Base-by-base conservation (phyloP, 1,284 basidiomycete genomes). In the Trichosporon sp. region DNA sequence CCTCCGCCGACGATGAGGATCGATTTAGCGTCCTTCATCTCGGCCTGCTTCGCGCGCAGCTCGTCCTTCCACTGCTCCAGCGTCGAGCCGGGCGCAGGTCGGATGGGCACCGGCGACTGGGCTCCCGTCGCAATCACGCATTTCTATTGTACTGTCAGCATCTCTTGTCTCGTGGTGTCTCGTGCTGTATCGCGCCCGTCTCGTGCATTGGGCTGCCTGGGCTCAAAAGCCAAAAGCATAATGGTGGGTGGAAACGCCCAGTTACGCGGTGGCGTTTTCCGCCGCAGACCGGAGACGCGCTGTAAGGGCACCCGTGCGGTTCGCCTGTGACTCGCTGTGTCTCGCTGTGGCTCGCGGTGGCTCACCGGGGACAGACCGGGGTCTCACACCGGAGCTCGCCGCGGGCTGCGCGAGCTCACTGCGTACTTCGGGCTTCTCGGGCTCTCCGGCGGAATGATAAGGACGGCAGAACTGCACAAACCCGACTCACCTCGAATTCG, bases 1-100 rank as follows among this genome's bases (percentile, higher is more conserved):
- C 86, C 86, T 46, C 81, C 85, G 10, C 85, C 85, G 40, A 85
- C 75, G 21, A 85, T 74, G 10, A 86, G 77, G 19, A 86, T 70
- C 59, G 80, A 81, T 6, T 73, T 68, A 0, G 84, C 78, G 10
- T 35, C 54, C 38, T 65, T 48, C 35, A 74, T 69, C 37, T 71
- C 71, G 16, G 63, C 19, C 65, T 74, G 73, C 32, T 73, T 74
- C 38, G 74, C 74, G 31, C 68, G 65, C 54, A 84, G 74, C 4
- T 67, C 59, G 21, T 72, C 63, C 32, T 76, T 71, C 68, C 73
- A 78, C 11, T 77, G 77, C 10, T 69, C 74, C 12, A 76, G 68
- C 1, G 74, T 75, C 1, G 76, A 75, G 14, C 69, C 70, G 2
- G 76, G 67, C n/a, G 70, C 72, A 0, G 81, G 79, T 21, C 83